Base-by-base conservation (phyloP, 805 yeast genomes). In the Ogataea pini region DNA sequence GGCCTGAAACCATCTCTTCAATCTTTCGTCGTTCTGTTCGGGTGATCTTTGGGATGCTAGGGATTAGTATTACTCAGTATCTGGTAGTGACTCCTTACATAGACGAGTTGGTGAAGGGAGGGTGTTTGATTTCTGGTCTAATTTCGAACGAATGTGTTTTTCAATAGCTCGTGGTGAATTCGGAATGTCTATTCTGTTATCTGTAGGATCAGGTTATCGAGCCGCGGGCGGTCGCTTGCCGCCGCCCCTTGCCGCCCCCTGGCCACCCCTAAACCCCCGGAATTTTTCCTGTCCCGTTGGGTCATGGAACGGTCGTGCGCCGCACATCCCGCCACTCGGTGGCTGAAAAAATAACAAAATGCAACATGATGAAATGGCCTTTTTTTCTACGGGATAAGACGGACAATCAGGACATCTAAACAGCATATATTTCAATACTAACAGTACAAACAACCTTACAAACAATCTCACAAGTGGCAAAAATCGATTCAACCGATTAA, bases 51-150 rank as follows among this genome's bases (percentile, higher is more conserved):
- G 48, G 48, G 7, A 7, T 31, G 22, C 12, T 19, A 10, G 37
- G 48, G 48, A 22, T 45, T 5, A 2, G n/a, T 7, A 18, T 10
- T 4, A 31, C 32, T 24, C 48, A 38, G 19, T 31, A 18, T 18
- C 3, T 36, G 10, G n/a, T 45, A 9, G 16, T 38, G 24, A 36
- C 29, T 3, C 24, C 31, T 22, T 45, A 45, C 43, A 5, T 38
- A n/a, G 48, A 45, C 44, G 48, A 45, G 41, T 17, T 45, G n/a
- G 4, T 45, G 32, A 45, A 45, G 29, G 48, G 48, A 2, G 44
- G 44, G 4, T 9, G 32, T 9, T 4, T 3, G 2, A 13, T 31
- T 20, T 37, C 14, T 10, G 13, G 31, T 12, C 14, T 28, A 4
- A 28, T 10, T 4, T 12, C 31, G 31, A 14, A 28, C 13, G n/a